phyloP scores from a whole-genome alignment of 495 filamentous ascomycete species.

The Aspergillus haitiensis region DNA sequence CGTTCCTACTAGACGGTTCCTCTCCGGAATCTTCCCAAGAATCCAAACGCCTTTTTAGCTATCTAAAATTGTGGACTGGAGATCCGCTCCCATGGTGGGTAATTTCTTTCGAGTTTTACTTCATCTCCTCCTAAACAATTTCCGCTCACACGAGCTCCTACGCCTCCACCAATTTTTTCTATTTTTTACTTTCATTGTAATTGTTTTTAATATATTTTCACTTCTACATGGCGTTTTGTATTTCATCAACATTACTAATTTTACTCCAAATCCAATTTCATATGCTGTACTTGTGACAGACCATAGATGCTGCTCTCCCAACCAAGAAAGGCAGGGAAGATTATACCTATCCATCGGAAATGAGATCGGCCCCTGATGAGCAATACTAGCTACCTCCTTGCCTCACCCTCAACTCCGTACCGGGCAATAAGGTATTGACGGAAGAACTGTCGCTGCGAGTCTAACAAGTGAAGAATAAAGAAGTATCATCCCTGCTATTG shows the following conservation, averaged over 20 bases:
- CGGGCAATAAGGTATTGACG: slow-evolving; percentile 8
- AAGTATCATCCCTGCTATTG: slow-evolving; percentile 15
- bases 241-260: slow-evolving; percentile 6
- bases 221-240: neutral
- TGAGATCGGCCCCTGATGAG: slow-evolving; percentile 20
- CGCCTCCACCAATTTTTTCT: slow-evolving; percentile 1
- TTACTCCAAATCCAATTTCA: slow-evolving; percentile 1
- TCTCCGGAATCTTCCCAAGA: slow-evolving; percentile 2
- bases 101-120: slow-evolving; percentile 23
- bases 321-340: slow-evolving; percentile 7
- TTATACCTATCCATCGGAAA: slow-evolving; percentile 19
- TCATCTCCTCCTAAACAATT: slow-evolving; percentile 19
- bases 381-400: slow-evolving; percentile 10
- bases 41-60: slow-evolving; percentile 19
- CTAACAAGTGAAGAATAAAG: neutral
- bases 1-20: slow-evolving; percentile 24
- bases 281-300: neutral
- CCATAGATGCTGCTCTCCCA: neutral
- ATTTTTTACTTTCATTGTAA: slow-evolving; percentile 4
- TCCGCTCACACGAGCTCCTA: slow-evolving; percentile 24
- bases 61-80: slow-evolving; percentile 19
- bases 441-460: slow-evolving; percentile 1
- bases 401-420: slow-evolving; percentile 11
- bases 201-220: neutral
- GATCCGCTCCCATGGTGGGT: slow-evolving; percentile 26